phyloP scores from a whole-genome alignment of 2,329 filamentous ascomycete genomes.

The Shiraia sp. region DNA sequence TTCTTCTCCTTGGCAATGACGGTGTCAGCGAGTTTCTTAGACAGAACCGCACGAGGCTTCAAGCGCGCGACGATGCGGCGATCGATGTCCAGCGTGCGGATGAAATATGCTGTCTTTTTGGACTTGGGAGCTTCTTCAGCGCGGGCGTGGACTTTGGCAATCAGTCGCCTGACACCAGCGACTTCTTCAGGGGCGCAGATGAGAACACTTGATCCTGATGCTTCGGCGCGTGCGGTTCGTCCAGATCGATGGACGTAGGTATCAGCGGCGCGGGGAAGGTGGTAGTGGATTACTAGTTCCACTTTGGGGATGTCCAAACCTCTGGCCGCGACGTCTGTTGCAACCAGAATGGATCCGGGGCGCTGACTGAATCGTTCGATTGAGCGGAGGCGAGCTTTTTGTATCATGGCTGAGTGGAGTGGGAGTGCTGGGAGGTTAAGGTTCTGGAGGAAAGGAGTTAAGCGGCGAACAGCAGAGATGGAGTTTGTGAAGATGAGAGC shows the following conservation, averaged over 20 bases:
- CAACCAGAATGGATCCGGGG: constrained; percentile 72
- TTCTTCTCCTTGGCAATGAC: constrained; percentile 85
- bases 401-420: constrained; percentile 91
- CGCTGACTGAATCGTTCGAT: constrained; percentile 83
- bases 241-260: constrained; percentile 95
- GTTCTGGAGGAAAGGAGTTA: constrained; percentile 82
- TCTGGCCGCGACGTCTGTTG: constrained; percentile 90
- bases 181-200: constrained; percentile 93
- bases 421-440: constrained; percentile 76
- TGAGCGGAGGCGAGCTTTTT: constrained; percentile 92
- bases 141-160: constrained; percentile 81
- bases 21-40: constrained; percentile 86
- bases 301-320: constrained; percentile 92
- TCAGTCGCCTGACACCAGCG: constrained; percentile 76
- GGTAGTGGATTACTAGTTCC: constrained; percentile 91
- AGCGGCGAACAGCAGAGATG: constrained; percentile 85
- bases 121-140: constrained; percentile 51
- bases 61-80: constrained; percentile 75
- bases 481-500: constrained; percentile 95
- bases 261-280: constrained; percentile 88
- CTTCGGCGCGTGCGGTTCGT: constrained; percentile 83
- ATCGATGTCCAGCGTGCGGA: constrained; percentile 82
- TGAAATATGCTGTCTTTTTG: constrained; percentile 64
- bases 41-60: constrained; percentile 74
- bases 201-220: constrained; percentile 78